A percentile compares a stretch with the other conserved stretches of the same genome.
phyloP scores from a whole-genome alignment of 768 basidiomycete species.

The Rhodotorula diobovata region DNA sequence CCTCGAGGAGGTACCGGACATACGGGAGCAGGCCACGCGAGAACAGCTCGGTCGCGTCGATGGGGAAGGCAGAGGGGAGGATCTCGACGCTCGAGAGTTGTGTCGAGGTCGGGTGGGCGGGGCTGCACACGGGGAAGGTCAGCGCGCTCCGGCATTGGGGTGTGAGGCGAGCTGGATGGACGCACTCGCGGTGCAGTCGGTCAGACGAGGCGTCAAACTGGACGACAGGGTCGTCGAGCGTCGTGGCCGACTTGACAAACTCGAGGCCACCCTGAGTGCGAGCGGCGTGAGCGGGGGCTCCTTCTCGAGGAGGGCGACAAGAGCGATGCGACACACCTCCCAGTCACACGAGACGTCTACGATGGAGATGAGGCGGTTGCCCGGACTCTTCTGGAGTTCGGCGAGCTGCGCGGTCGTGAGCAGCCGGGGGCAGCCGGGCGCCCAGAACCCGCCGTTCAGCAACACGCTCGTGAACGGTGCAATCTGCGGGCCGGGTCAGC shows the following conservation, averaged over 20 bases:
- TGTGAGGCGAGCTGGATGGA: background rate
- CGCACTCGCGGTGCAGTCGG: conserved; percentile 27
- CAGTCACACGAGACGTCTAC: conserved; percentile 88
- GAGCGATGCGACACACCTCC: conserved; percentile 52
- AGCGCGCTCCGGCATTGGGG: conserved; percentile 47
- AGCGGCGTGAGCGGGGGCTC: background rate
- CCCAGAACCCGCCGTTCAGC: conserved; percentile 83
- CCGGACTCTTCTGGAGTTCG: conserved; percentile 47
- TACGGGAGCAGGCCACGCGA: conserved; percentile 65
- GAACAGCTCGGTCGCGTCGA: conserved; percentile 76
- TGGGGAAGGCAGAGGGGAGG: conserved; percentile 74
- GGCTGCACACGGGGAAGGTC: conserved; percentile 47
- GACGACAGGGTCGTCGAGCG: conserved; percentile 68
- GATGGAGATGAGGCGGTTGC: conserved; percentile 62
- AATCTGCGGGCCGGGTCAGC: conserved; percentile 52
- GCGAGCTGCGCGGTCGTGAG: conserved; percentile 65
- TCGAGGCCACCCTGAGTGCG: conserved; percentile 74
- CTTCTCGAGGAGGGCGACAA: too few relatives aligned
- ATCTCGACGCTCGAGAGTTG: conserved; percentile 87
- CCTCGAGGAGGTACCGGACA: conserved; percentile 53
- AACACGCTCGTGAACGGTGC: conserved; percentile 80
- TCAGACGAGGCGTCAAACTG: conserved; percentile 31
- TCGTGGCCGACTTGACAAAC: conserved; percentile 71
- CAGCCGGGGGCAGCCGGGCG: conserved; percentile 67
- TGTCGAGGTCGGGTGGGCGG: conserved; percentile 52